Evolutionary conservation across 345 rosid genomes (phyloP).

Genomic region (Eucalyptus cloeziana): DNA sequence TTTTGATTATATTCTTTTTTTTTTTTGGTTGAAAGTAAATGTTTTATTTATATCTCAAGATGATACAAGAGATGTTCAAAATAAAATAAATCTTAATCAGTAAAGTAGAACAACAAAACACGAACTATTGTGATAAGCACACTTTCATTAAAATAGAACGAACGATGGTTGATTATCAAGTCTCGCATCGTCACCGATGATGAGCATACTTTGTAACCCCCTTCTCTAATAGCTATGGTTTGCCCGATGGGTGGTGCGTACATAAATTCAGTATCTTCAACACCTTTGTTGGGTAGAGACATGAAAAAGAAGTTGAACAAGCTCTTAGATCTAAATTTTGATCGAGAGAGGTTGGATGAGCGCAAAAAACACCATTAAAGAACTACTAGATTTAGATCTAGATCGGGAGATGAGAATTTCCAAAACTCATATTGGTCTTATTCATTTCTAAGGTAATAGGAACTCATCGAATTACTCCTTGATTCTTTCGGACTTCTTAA

Average conservation of each 20-base stretch:
- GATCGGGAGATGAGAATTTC: not conserved
- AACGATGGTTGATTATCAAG: accelerated
- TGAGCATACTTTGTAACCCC: accelerated
- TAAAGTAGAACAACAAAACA: too few species aligned
- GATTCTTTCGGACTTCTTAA: not conserved
- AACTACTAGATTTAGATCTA: not conserved
- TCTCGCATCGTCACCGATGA: accelerated
- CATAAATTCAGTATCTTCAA: not conserved
- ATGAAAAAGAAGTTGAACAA: not conserved
- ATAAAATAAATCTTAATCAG: not conserved
- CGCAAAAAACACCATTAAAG: too few species aligned
- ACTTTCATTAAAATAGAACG: too few species aligned
- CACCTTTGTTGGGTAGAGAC: accelerated
- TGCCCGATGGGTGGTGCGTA: too few species aligned
- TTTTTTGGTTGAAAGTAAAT: not conserved
- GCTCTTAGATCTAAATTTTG: not conserved
- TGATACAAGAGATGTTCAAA: accelerated
- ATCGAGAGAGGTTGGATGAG: not conserved
- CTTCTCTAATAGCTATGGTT: not conserved
- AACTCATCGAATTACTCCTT: not conserved
- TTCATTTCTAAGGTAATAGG: not conserved
- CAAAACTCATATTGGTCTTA: not conserved
- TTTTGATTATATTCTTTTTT: not conserved
- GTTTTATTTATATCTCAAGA: not conserved
- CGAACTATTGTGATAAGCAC: not conserved